Evolutionary conservation across 1,284 basidiomycete genomes (phyloP).

Genomic region (Ustilago vetiveriae): DNA sequence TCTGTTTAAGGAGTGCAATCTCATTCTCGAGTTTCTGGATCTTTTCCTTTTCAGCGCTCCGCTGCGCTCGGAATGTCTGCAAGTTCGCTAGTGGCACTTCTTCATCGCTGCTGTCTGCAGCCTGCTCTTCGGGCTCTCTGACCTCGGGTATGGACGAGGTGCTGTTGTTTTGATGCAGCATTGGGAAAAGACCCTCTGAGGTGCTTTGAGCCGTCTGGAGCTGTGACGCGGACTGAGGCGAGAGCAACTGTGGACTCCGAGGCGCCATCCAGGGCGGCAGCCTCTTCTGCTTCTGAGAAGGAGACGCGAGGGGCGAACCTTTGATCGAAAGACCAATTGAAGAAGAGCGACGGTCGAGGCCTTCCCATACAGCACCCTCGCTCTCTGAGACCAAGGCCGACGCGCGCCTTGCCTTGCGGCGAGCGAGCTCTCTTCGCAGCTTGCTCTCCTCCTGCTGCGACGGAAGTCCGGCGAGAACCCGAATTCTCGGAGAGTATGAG

Average conservation of each 20-base stretch:
- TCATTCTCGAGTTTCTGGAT: slow-evolving; percentile 40
- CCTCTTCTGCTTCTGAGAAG: slow-evolving; percentile 14
- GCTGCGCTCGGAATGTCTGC: slow-evolving; percentile 30
- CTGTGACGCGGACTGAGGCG: slow-evolving; percentile 8
- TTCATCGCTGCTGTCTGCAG: slow-evolving; percentile 47
- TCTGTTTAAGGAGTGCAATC: slow-evolving; percentile 20
- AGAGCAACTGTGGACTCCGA: slow-evolving; percentile 18
- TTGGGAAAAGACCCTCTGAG: slow-evolving; percentile 10
- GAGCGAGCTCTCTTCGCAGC: slow-evolving; percentile 9
- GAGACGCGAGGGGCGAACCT: slow-evolving; percentile 18
- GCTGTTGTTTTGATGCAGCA: slow-evolving; percentile 15
- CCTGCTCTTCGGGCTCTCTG: slow-evolving; percentile 13
- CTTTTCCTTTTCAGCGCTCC: slow-evolving; percentile 28
- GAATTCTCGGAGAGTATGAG: slow-evolving; percentile 32
- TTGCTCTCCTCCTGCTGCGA: slow-evolving; percentile 31
- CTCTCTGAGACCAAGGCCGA: slow-evolving; percentile 15
- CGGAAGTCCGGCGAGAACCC: slow-evolving; percentile 40
- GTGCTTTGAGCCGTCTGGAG: slow-evolving; percentile 8
- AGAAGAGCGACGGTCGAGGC: neutral
- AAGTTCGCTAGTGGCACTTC: slow-evolving; percentile 51
- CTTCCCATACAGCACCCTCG: slow-evolving; percentile 26
- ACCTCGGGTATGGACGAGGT: slow-evolving; percentile 20
- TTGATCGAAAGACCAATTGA: neutral
- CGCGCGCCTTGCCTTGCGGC: slow-evolving; percentile 13
- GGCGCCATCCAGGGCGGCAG: slow-evolving; percentile 49